Evolutionary conservation across 139 green algal species (phyloP).

Genomic region (Chlorella sorokiniana): DNA sequence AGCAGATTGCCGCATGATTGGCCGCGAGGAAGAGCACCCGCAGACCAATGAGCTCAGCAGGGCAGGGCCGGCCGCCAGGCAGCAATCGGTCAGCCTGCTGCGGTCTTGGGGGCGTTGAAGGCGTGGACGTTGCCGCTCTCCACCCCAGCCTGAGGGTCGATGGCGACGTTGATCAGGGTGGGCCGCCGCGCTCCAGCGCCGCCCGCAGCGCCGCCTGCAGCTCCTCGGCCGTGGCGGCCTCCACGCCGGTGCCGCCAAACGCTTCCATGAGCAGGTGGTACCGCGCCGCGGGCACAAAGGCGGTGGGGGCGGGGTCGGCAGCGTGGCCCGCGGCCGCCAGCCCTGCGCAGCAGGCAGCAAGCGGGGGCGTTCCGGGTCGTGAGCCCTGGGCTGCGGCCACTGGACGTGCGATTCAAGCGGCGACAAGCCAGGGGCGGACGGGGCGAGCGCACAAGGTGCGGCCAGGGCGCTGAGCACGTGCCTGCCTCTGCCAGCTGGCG

Average conservation of each 20-base stretch:
- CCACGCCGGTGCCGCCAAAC: constrained; percentile 67
- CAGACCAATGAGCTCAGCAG: too few species aligned
- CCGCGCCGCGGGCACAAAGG: constrained; percentile 65
- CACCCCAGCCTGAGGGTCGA: constrained; percentile 77
- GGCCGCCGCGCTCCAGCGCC: constrained; percentile 50
- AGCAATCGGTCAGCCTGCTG: neutral
- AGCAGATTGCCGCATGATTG: too few species aligned
- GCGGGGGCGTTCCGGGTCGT: neutral
- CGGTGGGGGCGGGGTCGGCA: constrained; percentile 71
- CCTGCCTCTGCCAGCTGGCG: constrained; percentile 39
- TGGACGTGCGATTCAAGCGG: neutral
- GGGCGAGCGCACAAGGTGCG: neutral
- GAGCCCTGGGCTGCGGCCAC: neutral
- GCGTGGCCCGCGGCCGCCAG: constrained; percentile 42
- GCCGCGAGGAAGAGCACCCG: too few species aligned
- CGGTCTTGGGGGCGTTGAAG: constrained; percentile 61
- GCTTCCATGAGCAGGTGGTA: constrained; percentile 75
- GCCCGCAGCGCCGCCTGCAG: constrained; percentile 49
- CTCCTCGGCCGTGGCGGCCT: constrained; percentile 43
- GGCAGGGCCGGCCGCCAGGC: too few species aligned
- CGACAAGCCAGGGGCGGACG: neutral
- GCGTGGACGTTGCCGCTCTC: constrained; percentile 74
- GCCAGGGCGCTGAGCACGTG: neutral
- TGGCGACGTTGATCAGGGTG: constrained; percentile 68
- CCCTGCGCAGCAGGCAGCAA: constrained; percentile 6